Evolutionary conservation across 768 basidiomycete species (phyloP).

Genomic region (Suillus paluster): DNA sequence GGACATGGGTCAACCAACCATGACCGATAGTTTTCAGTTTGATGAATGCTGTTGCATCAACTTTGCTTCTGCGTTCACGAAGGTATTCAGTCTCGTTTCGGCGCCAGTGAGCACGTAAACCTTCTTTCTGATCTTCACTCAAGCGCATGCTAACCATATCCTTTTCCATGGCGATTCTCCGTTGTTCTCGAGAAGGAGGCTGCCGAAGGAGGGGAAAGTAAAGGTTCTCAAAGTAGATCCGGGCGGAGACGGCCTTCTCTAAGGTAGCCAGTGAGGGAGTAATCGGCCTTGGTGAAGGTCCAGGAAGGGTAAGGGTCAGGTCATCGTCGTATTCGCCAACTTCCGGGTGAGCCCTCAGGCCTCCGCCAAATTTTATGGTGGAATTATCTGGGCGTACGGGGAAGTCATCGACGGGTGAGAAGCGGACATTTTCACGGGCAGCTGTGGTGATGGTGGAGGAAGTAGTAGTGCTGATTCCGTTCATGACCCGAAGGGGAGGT

Average conservation of each 20-base stretch:
- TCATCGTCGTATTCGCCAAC: constrained; percentile 58
- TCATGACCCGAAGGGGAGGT: constrained; percentile 75
- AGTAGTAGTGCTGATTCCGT: constrained; percentile 70
- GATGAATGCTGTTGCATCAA: constrained; percentile 83
- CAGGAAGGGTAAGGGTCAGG: constrained; percentile 26
- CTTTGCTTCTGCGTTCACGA: constrained; percentile 80
- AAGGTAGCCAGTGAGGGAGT: constrained; percentile 88
- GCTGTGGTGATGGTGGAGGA: constrained; percentile 79
- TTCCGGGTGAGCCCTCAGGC: constrained; percentile 70
- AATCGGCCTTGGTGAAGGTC: constrained; percentile 50
- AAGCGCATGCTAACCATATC: constrained; percentile 82
- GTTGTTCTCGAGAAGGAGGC: constrained; percentile 82
- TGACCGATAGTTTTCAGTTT: constrained; percentile 95
- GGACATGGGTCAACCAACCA: constrained; percentile 52
- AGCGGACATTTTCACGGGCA: constrained; percentile 67
- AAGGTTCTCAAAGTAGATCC: constrained; percentile 92
- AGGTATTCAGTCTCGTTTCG: constrained; percentile 91
- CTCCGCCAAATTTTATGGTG: constrained; percentile 61
- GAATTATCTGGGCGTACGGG: constrained; percentile 63
- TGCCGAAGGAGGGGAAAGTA: constrained; percentile 88
- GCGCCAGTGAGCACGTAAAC: constrained; percentile 74
- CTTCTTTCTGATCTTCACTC: constrained; percentile 69
- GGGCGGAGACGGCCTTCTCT: constrained; percentile 90
- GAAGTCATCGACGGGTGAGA: constrained; percentile 51
- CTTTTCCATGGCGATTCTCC: constrained; percentile 84